These are phyloP conservation scores for Alternaria postmessia DNA, from an alignment of 2,329 filamentous ascomycete genomes.

Conservation along the genomic window DNA sequence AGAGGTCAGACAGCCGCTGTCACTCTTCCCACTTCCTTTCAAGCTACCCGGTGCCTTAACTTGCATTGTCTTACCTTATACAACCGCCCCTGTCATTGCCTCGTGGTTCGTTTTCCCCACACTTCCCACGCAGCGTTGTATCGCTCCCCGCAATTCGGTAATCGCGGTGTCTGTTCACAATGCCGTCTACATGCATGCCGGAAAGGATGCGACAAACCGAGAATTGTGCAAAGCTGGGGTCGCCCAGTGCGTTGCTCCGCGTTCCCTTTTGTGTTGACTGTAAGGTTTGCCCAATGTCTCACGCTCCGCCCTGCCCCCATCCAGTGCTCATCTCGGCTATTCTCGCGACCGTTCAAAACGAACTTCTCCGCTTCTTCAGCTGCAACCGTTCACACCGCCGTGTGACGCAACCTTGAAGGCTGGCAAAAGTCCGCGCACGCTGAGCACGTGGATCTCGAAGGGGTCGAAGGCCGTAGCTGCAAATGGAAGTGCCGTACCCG, in stretches of 20 bases:
- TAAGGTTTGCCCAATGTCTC: conserved; percentile 23
- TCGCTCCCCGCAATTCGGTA: conserved; percentile 40
- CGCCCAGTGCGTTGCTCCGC: conserved; percentile 17
- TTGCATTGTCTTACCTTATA: conserved; percentile 16
- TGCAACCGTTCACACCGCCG: conserved; percentile 28
- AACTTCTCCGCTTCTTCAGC: conserved; percentile 26
- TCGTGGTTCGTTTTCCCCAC: conserved; percentile 38
- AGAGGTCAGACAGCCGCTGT: conserved; percentile 30
- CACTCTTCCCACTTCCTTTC: conserved; percentile 29
- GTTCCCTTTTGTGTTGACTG: conserved; percentile 20
- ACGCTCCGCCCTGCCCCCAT: conserved; percentile 19
- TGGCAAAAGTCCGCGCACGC: conserved; percentile 11
- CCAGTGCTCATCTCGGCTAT: conserved; percentile 39
- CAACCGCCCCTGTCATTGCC: conserved; percentile 17
- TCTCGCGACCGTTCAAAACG: conserved; percentile 25
- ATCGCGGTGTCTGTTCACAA: conserved; percentile 15
- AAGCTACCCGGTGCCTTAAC: conserved; percentile 31
- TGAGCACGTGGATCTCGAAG: conserved; percentile 7
- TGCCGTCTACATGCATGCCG: neutral
- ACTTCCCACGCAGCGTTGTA: conserved; percentile 35
- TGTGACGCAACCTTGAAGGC: conserved; percentile 23
- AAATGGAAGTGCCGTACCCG: conserved; percentile 10
- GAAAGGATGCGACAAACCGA: conserved; percentile 10
- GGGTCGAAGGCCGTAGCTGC: conserved; percentile 7
- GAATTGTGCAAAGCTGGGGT: conserved; percentile 11